Evolutionary conservation across 306 rosid genomes (phyloP), one percentile per base, ranked within the genome.

Genomic region (Calophaca sinica): DNA sequence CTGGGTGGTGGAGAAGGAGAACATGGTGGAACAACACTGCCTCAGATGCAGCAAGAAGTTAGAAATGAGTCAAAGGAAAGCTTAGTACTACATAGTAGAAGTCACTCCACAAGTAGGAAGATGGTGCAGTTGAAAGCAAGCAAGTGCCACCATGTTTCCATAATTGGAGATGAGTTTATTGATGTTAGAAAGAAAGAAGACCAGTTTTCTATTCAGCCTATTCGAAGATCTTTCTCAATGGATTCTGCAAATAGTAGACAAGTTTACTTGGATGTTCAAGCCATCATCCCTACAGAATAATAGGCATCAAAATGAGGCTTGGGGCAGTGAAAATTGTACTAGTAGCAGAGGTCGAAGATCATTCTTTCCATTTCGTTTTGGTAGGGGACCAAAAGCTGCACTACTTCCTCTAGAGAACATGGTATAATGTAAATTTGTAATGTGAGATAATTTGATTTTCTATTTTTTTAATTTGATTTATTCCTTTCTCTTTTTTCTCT

Each of bases 101-200:
- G 59, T 57, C 61, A 55, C 7, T 44, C 26, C 26, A 20, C 26
- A 20, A 20, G 26, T 20, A 20, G 26, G 26, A 20, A 20, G 26
- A 20, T 20, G 26, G 26, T 20, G 26, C 26, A 20, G 26, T 20
- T 42, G 66, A 80, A 84, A 82, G 72, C 49, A 35, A 85, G 84
- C 70, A 88, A 87, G 75, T 82, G 79, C 14, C 84, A 84, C 46
- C 87, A 75, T 59, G 80, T 69, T 68, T 80, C 94, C 7, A 91
- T 82, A 45, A 87, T 87, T 92, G 97, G 89, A 7, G 94, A 89
- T 69, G 97, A 91, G 77, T 86, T 88, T 46, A 87, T 91, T 77
- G 89, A 91, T 79, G 60, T 77, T 13, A 77, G 92, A 72, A 80
- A 82, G 50, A 86, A 87, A 54, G 89, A 91, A 36, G 89, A 88